A percentile compares a stretch with the other conserved stretches of the same genome.
Conservation (phyloP, 345 rosid species). For the Populus alba region DNA sequence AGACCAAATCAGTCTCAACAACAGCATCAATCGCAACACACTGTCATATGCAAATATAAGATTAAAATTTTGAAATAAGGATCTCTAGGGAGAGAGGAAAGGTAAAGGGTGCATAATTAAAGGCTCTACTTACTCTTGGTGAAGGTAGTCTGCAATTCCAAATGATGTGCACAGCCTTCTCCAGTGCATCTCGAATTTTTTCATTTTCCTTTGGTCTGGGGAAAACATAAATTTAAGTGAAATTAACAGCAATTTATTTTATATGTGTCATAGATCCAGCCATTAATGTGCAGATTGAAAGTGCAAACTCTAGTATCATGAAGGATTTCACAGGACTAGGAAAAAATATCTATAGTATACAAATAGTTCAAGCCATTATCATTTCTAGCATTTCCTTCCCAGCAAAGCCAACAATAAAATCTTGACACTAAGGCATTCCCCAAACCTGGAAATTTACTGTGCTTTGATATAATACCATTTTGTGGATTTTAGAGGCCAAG, state of each 20-base stretch:
- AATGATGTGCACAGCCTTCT: slow-evolving; percentile 80
- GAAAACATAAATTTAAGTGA: background rate
- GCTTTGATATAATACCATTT: too few relatives aligned
- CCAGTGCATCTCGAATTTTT: slow-evolving; percentile 54
- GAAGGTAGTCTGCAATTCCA: slow-evolving; percentile 93
- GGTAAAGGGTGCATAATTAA: background rate
- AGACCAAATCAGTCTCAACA: slow-evolving; percentile 61
- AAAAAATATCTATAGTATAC: too few relatives aligned
- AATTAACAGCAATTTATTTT: background rate
- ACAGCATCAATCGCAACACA: slow-evolving; percentile 89
- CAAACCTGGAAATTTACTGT: too few relatives aligned
- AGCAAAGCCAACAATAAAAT: too few relatives aligned
- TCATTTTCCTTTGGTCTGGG: slow-evolving; percentile 77
- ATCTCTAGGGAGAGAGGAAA: background rate
- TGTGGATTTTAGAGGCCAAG: too few relatives aligned
- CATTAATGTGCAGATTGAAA: background rate
- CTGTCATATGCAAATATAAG: slow-evolving; percentile 28
- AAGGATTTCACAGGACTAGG: too few relatives aligned
- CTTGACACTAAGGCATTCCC: too few relatives aligned
- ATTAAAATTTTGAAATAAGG: slow-evolving; percentile 8
- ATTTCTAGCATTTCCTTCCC: too few relatives aligned
- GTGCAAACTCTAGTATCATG: background rate
- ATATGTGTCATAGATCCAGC: background rate
- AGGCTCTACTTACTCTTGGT: slow-evolving; percentile 59
- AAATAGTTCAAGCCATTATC: too few relatives aligned